These are phyloP conservation scores for Acanthamoeba sp. DNA, from an alignment of 208 protist genomes.

Conservation along the genomic window DNA sequence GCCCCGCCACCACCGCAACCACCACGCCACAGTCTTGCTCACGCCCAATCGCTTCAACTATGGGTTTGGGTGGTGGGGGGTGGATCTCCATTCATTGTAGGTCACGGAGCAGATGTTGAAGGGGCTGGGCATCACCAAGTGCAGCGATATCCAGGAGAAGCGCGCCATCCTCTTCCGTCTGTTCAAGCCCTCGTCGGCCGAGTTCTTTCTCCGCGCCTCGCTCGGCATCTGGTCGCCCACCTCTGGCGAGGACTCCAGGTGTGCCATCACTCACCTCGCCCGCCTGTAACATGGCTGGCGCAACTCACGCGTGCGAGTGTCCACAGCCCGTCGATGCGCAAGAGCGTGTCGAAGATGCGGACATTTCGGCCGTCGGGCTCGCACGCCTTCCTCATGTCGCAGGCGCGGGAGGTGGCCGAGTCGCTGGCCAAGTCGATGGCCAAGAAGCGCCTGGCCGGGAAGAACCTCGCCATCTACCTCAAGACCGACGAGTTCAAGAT, in stretches of 20 bases:
- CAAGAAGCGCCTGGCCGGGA: slow-evolving; percentile 4
- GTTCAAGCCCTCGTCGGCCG: slow-evolving; percentile 56
- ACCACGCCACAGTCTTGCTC: background rate
- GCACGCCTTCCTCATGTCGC: background rate
- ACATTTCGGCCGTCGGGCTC: slow-evolving; percentile 36
- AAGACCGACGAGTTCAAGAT: slow-evolving; percentile 62
- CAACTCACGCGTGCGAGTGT: background rate
- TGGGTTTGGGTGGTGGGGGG: too few relatives aligned
- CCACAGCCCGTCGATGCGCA: background rate
- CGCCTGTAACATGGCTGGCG: background rate
- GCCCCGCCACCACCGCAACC: background rate
- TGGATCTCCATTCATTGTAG: background rate
- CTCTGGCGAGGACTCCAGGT: background rate
- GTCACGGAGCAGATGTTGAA: slow-evolving; percentile 70
- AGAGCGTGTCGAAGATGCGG: slow-evolving; percentile 67
- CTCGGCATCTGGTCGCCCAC: slow-evolving; percentile 31
- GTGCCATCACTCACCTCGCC: background rate
- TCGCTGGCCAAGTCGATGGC: slow-evolving; percentile 24
- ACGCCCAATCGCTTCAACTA: background rate
- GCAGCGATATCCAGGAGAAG: slow-evolving; percentile 16
- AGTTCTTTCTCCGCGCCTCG: slow-evolving; percentile 70
- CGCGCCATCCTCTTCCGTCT: slow-evolving; percentile 56
- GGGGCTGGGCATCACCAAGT: slow-evolving; percentile 3
- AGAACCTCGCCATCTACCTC: slow-evolving; percentile 47
- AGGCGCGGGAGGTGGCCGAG: slow-evolving; percentile 50